Percentiles rank a stretch among this genome's conserved stretches.
Evolutionary conservation across 257 asterid genomes (phyloP).

Genomic region (Nicotiana obtusifolia): DNA sequence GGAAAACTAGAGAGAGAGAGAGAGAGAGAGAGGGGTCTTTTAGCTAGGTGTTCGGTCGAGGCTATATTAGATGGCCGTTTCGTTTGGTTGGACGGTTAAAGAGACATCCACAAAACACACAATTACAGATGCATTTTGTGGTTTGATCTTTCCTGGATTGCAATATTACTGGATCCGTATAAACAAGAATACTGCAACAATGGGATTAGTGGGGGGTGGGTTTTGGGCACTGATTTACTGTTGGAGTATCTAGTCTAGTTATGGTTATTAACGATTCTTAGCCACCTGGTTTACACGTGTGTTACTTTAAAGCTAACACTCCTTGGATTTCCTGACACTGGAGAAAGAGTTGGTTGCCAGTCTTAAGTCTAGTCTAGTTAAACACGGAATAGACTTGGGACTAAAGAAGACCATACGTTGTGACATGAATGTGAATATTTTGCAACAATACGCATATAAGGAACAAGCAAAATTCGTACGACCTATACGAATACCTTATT

Average conservation of each 20-base stretch:
- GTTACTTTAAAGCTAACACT: not conserved
- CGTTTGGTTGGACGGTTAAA: not conserved
- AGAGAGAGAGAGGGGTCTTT: not conserved
- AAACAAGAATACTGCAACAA: not conserved
- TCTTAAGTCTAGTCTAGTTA: not conserved
- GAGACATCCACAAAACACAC: not conserved
- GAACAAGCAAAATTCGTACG: too few species aligned
- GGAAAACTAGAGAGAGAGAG: not conserved
- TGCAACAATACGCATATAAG: too few species aligned
- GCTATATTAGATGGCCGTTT: not conserved
- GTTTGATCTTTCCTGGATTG: not conserved
- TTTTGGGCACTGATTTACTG: not conserved
- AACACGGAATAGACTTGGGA: not conserved
- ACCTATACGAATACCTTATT: not conserved
- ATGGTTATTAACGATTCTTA: not conserved
- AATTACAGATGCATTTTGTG: slow-evolving; percentile 6
- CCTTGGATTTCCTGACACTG: not conserved
- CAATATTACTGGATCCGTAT: not conserved
- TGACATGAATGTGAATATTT: not conserved
- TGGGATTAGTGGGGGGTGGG: too few species aligned
- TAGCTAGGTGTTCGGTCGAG: not conserved
- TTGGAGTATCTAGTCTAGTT: not conserved
- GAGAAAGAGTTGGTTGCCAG: not conserved
- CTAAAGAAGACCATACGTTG: not conserved
- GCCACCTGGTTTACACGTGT: slow-evolving; percentile 10